A percentile compares a stretch with the other conserved stretches of the same genome.
phyloP scores from a whole-genome alignment of 768 basidiomycete genomes.

The Gloeostereum incarnatum region DNA sequence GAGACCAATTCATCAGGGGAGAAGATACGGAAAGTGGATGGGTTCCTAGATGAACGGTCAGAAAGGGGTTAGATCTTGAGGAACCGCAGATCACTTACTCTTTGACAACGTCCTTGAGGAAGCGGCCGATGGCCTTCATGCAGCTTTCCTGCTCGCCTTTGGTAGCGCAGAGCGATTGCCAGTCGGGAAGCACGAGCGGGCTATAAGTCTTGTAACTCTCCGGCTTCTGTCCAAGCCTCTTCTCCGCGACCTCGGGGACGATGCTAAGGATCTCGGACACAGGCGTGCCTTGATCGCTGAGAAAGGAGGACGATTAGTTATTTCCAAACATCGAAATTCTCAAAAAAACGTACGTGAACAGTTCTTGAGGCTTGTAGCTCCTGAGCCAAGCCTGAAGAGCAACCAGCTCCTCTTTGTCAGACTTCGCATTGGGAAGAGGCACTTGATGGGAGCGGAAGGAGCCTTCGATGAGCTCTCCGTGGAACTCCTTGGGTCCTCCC shows the following conservation, averaged over 20 bases:
- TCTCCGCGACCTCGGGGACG: slow-evolving; percentile 42
- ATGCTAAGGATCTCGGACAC: slow-evolving; percentile 45
- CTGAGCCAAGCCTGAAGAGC: slow-evolving; percentile 64
- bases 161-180: slow-evolving; percentile 43
- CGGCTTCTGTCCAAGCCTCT: slow-evolving; percentile 61
- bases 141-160: slow-evolving; percentile 59
- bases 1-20: slow-evolving; percentile 84
- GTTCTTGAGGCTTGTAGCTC: slow-evolving; percentile 59
- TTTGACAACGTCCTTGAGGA: slow-evolving; percentile 46
- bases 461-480: slow-evolving; percentile 70
- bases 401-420: slow-evolving; percentile 49
- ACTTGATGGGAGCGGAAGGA: slow-evolving; percentile 87
- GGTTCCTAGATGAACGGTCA: slow-evolving; percentile 41
- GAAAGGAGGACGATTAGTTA: too few relatives aligned
- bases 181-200: slow-evolving; percentile 57
- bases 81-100: slow-evolving; percentile 24
- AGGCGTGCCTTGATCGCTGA: too few relatives aligned
- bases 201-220: slow-evolving; percentile 57
- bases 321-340: too few relatives aligned
- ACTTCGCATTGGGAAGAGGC: slow-evolving; percentile 68
- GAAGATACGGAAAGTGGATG: slow-evolving; percentile 76
- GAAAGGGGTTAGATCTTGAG: not conserved
- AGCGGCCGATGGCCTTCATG: slow-evolving; percentile 62
- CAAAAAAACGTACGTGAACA: slow-evolving; percentile 50
- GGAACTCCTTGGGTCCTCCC: slow-evolving; percentile 55